Percentiles rank a stretch among this genome's conserved stretches.
Conservation (phyloP, 768 basidiomycete genomes). For the Tylopilus rubrobrunneus region DNA sequence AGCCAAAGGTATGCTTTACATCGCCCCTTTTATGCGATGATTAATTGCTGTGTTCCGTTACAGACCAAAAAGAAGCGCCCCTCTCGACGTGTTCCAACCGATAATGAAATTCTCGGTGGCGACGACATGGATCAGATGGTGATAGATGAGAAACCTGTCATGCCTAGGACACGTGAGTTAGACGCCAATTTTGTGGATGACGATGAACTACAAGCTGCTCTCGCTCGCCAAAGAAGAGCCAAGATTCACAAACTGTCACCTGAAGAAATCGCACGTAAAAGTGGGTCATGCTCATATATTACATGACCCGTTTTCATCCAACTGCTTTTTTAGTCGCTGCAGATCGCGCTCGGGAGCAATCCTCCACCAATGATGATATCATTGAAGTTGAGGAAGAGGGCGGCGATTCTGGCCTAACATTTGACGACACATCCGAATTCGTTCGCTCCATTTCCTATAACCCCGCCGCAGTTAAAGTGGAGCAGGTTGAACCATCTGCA, state of each 20-base stretch:
- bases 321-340: conserved; percentile 51
- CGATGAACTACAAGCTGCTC: conserved; percentile 92
- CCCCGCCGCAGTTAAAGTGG: conserved; percentile 50
- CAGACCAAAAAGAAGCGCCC: conserved; percentile 93
- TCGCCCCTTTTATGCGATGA: background rate
- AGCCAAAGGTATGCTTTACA: conserved; percentile 62
- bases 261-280: conserved; percentile 76
- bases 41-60: background rate
- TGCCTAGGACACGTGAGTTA: conserved; percentile 66
- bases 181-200: conserved; percentile 95
- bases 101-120: conserved; percentile 34
- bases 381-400: conserved; percentile 43
- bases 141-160: conserved; percentile 70
- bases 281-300: conserved; percentile 39
- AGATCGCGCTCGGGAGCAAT: conserved; percentile 54
- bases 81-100: conserved; percentile 51
- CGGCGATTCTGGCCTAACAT: conserved; percentile 55
- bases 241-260: conserved; percentile 75
- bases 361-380: conserved; percentile 33
- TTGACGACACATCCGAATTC: conserved; percentile 97
- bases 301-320: background rate
- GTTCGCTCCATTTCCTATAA: conserved; percentile 79
- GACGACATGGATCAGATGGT: conserved; percentile 53
- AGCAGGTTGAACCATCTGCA: conserved; percentile 36
- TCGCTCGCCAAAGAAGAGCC: conserved; percentile 81